phyloP scores from a whole-genome alignment of 148 eudicot species.

The Spergularia marina region DNA sequence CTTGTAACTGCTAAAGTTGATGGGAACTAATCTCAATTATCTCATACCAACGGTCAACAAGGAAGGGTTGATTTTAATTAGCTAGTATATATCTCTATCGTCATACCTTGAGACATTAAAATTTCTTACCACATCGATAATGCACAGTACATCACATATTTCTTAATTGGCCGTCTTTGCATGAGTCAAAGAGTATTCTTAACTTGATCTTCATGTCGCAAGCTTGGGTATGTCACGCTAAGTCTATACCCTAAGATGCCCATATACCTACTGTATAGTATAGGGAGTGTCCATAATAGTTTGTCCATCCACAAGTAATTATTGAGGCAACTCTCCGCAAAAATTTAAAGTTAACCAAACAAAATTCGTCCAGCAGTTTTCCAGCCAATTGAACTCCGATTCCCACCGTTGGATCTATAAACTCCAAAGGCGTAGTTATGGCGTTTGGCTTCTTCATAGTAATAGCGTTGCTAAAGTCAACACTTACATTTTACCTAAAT shows the following conservation, averaged over 20 bases:
- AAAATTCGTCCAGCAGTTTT: constrained; percentile 12
- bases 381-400: constrained; percentile 13
- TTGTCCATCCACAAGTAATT: not conserved
- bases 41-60: too few relatives aligned
- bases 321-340: not conserved
- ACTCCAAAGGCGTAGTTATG: constrained; percentile 19
- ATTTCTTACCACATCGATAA: too few relatives aligned
- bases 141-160: too few relatives aligned
- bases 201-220: too few relatives aligned
- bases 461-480: constrained; percentile 2
- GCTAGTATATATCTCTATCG: too few relatives aligned
- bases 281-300: not conserved
- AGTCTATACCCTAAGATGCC: not conserved
- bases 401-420: constrained; percentile 7
- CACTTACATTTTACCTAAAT: constrained; percentile 3
- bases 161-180: not conserved
- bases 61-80: too few relatives aligned
- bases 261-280: constrained; percentile 6
- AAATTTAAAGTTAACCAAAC: constrained; percentile 11
- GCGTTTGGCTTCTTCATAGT: constrained; percentile 15
- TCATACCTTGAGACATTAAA: too few relatives aligned
- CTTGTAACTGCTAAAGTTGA: too few relatives aligned
- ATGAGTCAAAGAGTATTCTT: not conserved
- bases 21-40: too few relatives aligned
- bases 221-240: not conserved